phyloP scores from a whole-genome alignment of 176 grass and related monocot species.

The Typha latifolia region DNA sequence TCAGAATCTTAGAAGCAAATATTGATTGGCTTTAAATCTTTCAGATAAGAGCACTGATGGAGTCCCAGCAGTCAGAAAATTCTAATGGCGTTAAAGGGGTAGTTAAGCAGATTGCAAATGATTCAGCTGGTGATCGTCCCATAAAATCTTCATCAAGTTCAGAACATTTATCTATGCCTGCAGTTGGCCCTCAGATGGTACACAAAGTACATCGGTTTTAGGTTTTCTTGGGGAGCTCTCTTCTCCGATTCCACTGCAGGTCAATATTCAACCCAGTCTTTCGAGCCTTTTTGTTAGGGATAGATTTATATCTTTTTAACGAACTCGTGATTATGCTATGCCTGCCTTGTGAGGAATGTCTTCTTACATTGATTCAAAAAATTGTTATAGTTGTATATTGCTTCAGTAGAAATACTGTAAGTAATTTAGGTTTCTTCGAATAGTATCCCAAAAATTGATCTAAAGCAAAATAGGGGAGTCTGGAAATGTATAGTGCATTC shows the following conservation, averaged over 20 bases:
- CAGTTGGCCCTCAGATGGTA: conserved; percentile 15
- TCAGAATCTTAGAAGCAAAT: too few species aligned
- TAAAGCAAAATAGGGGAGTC: too few species aligned
- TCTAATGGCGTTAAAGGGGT: conserved; percentile 25
- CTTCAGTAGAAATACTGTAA: too few species aligned
- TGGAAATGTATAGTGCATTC: too few species aligned
- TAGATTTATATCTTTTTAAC: background rate
- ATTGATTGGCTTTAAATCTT: conserved; percentile 13
- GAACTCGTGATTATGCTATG: too few species aligned
- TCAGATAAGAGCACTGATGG: conserved; percentile 44
- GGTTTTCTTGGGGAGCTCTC: background rate
- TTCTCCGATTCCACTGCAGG: background rate
- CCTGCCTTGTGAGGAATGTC: too few species aligned
- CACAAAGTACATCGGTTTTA: conserved; percentile 56
- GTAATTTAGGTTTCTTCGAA: too few species aligned
- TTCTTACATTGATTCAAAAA: too few species aligned
- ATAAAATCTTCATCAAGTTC: conserved; percentile 30
- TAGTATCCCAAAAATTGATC: too few species aligned
- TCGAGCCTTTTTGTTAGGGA: background rate
- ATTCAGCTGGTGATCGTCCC: conserved; percentile 37
- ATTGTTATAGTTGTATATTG: too few species aligned
- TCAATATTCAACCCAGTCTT: background rate
- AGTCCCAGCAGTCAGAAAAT: conserved; percentile 45
- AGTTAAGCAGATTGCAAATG: conserved; percentile 34
- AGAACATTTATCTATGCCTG: conserved; percentile 38